Conservation (phyloP, 1,139 yeast species). For the Blastobotrys niveus region DNA sequence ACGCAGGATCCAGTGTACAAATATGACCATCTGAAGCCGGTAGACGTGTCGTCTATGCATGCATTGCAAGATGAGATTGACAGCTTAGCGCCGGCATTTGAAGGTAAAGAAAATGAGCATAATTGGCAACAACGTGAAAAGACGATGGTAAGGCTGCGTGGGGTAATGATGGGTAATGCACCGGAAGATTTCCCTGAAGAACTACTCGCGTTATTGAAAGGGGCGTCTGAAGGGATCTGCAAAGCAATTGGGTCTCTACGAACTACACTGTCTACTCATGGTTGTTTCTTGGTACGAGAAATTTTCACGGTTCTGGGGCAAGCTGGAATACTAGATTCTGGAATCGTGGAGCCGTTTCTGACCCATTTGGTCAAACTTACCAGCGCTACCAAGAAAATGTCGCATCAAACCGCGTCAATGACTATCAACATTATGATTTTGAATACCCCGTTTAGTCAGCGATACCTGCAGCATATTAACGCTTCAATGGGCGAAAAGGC, state of each 20-base stretch:
- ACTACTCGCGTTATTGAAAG: slow-evolving; percentile 41
- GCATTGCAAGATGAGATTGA: slow-evolving; percentile 39
- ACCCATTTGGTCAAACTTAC: slow-evolving; percentile 57
- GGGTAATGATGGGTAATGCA: slow-evolving; percentile 55
- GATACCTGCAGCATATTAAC: slow-evolving; percentile 49
- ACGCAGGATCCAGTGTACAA: slow-evolving; percentile 28
- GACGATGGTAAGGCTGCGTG: slow-evolving; percentile 51
- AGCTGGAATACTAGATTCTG: slow-evolving; percentile 50
- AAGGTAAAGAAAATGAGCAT: slow-evolving; percentile 79
- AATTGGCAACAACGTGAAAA: slow-evolving; percentile 80
- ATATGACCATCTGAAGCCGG: slow-evolving; percentile 24
- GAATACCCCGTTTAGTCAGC: slow-evolving; percentile 49
- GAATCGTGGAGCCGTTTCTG: slow-evolving; percentile 54
- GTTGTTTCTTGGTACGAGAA: slow-evolving; percentile 78
- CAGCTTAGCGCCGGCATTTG: slow-evolving; percentile 42
- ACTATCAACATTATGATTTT: slow-evolving; percentile 58
- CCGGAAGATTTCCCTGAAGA: slow-evolving; percentile 40
- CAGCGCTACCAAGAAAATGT: slow-evolving; percentile 70
- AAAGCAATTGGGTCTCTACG: slow-evolving; percentile 71
- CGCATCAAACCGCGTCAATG: slow-evolving; percentile 69
- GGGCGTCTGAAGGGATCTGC: slow-evolving; percentile 53
- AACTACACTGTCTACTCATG: slow-evolving; percentile 72
- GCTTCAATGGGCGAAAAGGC: slow-evolving; percentile 61
- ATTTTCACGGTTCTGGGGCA: slow-evolving; percentile 46
- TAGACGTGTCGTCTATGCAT: slow-evolving; percentile 25